Evolutionary conservation across 176 grass and related monocot species (phyloP), one percentile per base, ranked within the genome.

Genomic region (Avena sativa): DNA sequence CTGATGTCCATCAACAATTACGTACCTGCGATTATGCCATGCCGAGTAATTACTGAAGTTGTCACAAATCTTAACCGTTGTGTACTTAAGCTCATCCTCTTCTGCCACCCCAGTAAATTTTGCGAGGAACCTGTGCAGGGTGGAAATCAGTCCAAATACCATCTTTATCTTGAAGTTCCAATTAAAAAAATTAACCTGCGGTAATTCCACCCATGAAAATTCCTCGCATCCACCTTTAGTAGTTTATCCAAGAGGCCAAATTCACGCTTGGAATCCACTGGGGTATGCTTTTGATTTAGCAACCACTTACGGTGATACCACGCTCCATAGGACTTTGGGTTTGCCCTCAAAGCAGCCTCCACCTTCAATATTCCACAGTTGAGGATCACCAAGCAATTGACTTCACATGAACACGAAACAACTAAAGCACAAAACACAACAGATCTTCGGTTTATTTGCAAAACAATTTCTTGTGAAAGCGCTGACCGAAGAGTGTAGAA

Each of bases 11-110:
- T 62, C 47, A 80, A 80, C 66, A 89, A 17, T 19, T 34, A 4
- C 49, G 71, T 89, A 95, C 96, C 96, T 96, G 34, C 93, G 89
- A 89, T 98, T 92, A 81, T 98, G 96, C 96, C 96, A 98, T 82
- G 96, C 96, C 36, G 96, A 96, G 86, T 98, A 98, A 86, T 98
- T 98, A 89, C 96, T 98, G 78, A 98, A 98, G 86, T 98, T 98
- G 13, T 86, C 89, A 40, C 91, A 76, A 44, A 98, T 98, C 89
- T 95, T 95, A 75, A 91, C 83, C 88, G 89, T 98, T 5, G 96
- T 98, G 65, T 91, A 98, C 57, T 91, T 91, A 32, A 98, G 90
- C 84, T 98, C 93, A 69, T 98, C 88, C 81, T 95, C 96, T 68
- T 98, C 88, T 40, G 90, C 47, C 56, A 91, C 79, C 47, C 91